phyloP scores from a whole-genome alignment of 148 eudicot species.

The Bassia scoparia region DNA sequence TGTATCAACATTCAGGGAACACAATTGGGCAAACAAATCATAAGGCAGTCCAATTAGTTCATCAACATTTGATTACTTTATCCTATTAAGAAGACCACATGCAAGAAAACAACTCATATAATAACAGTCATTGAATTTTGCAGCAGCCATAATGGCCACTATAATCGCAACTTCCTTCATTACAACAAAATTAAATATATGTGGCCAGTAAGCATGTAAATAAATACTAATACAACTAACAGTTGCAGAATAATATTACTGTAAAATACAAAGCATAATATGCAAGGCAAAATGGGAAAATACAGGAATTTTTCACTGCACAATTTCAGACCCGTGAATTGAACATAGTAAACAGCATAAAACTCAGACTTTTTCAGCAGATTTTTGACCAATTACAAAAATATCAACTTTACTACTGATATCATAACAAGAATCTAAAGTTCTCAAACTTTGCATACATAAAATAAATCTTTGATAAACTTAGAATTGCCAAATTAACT shows the following conservation, averaged over 20 bases:
- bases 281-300: too few relatives aligned
- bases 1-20: conserved; percentile 20
- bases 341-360: neutral
- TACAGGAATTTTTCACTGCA: neutral
- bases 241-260: neutral
- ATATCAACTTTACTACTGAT: too few relatives aligned
- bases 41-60: conserved; percentile 19
- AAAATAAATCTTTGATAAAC: too few relatives aligned
- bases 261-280: too few relatives aligned
- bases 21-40: conserved; percentile 20
- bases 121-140: conserved; percentile 7
- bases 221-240: neutral
- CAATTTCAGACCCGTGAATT: neutral
- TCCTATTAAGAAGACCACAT: conserved; percentile 22
- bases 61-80: conserved; percentile 16
- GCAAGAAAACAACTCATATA: conserved; percentile 14
- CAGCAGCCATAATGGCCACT: conserved; percentile 14
- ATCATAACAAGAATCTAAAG: too few relatives aligned
- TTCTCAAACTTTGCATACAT: too few relatives aligned
- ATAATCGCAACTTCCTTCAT: neutral
- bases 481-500: too few relatives aligned
- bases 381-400: too few relatives aligned
- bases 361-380: too few relatives aligned
- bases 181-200: neutral
- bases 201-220: neutral